Evolutionary conservation across 2,329 filamentous ascomycete genomes (phyloP).

Genomic region (Ilyonectria sp.): DNA sequence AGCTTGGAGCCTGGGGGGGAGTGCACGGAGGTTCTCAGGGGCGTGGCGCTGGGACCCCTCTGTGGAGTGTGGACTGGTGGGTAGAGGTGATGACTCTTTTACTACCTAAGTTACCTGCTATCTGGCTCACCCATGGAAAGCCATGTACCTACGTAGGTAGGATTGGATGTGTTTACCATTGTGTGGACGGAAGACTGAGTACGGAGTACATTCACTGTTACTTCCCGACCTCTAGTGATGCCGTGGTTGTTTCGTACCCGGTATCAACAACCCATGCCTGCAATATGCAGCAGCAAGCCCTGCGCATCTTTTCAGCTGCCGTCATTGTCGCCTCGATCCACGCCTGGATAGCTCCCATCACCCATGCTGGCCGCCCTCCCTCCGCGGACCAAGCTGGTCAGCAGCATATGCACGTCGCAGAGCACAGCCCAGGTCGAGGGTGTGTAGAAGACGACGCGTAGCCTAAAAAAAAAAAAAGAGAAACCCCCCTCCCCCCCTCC

Average conservation of each 20-base stretch:
- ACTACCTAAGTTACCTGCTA: not conserved
- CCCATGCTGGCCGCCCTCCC: not conserved
- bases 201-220: no score
- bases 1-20: slow-evolving; percentile 1
- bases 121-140: not conserved
- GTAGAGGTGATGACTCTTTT: not conserved
- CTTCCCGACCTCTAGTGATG: no score
- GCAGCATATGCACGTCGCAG: slow-evolving; percentile 31
- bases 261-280: not conserved
- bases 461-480: not conserved
- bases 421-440: slow-evolving; percentile 29
- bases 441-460: not conserved
- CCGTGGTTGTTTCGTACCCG: no score
- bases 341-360: not conserved
- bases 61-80: slow-evolving; percentile 1
- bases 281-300: not conserved
- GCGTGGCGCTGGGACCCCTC: slow-evolving; percentile 24
- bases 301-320: slow-evolving; percentile 2
- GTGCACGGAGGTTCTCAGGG: slow-evolving; percentile 24
- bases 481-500: not conserved
- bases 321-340: slow-evolving; percentile 10
- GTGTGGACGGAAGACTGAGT: no score
- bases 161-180: not conserved
- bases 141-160: not conserved
- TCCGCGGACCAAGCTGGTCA: slow-evolving; percentile 20